Base-by-base conservation (phyloP, 129 eudicot species). In the Flaveria robusta region DNA sequence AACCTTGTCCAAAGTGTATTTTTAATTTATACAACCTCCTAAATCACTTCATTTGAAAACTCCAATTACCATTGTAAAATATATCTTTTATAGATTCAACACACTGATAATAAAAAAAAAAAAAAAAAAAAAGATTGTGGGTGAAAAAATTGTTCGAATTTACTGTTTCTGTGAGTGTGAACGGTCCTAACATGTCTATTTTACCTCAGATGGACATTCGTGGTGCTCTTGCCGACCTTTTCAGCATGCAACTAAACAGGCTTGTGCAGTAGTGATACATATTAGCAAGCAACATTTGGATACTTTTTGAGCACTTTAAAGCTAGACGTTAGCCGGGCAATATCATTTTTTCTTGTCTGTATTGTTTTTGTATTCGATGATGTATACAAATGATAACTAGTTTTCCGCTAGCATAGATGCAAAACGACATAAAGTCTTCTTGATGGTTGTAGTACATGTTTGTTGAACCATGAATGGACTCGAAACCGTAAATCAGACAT, bases 191-290 rank as follows among this genome's bases (percentile, higher is more conserved):
- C 45, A 11, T 12, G 24, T 23, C 20, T 16, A 4, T 34, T 27
- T 66, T 45, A 67, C 41, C 46, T 66, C 86, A 91, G 97, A 91
- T 91, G 95, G 92, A 88, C 76, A 90, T 91, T 49, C 97, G 97
- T 26, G 93, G 91, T 50, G 97, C 97, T 18, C 86, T 92, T 58
- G 88, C 96, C 3, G 93, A 92, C 52, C 91, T 92, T 74, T 86
- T 87, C 81, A 83, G 87, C 70, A 85, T 69, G 86, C 97, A 92
- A 50, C 82, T 92, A 75, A 88, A 83, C 39, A 70, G 85, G 34
- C 80, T 92, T 62, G 62, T 92, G 80, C 86, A 81, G 68, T 72
- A 83, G 86, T 62, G 69, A n/a, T 60, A 9, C 20, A 13, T 26
- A 55, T 22, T 55, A 68, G 81, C 64, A 23, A 68, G 31, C 37